Evolutionary conservation across 2,329 filamentous ascomycete species (phyloP), one percentile per base, ranked within the genome.

Genomic region (Cephalotrichum gorgonifer): DNA sequence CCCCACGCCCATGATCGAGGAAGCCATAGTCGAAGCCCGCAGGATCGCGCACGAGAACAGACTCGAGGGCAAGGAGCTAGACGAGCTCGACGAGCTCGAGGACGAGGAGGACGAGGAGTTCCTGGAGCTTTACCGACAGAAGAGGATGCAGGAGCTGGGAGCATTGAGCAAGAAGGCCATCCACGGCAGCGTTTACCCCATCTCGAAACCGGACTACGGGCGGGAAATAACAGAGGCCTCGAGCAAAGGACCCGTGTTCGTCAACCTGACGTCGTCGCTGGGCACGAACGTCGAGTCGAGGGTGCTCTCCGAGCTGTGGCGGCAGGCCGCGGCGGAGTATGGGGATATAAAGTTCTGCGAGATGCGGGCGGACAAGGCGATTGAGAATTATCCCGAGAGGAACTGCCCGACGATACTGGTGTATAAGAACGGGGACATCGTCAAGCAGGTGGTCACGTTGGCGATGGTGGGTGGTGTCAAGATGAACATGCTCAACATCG

Each of bases 341-440:
- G 88, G 89, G 20, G 91, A 98, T 55, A 73, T 98, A 64, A 98
- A 98, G 69, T 98, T 98, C 67, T 97, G 91, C 64, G 88, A 97
- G 69, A 97, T 98, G 57, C 79, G 84, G 57, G 93, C 84, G 6
- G 83, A 88, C 61, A 81, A 96, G 69, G 95, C 93, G 51, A 96
- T 98, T 57, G 93, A 97, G 64, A 88, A 88, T 38, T 98, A 98
- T 65, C 93, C 93, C 2, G 93, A 97, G 59, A 78, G 79, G 50
- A 98, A 98, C 64, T 95, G 89, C 51, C 93, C 93, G 2, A 98
- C 93, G 0, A 88, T 98, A 31, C 63, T 98, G 54, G 79, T 95
- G 0, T 98, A 98, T 68, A 85, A 84, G 62, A 88, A 95, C 58
- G 89, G 88, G 17, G 88, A 98, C 62, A 95, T 98, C 55, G 82